Evolutionary conservation across 305 asterid genomes (phyloP), one percentile per base, ranked within the genome.

Genomic region (Ruellia speciosa): DNA sequence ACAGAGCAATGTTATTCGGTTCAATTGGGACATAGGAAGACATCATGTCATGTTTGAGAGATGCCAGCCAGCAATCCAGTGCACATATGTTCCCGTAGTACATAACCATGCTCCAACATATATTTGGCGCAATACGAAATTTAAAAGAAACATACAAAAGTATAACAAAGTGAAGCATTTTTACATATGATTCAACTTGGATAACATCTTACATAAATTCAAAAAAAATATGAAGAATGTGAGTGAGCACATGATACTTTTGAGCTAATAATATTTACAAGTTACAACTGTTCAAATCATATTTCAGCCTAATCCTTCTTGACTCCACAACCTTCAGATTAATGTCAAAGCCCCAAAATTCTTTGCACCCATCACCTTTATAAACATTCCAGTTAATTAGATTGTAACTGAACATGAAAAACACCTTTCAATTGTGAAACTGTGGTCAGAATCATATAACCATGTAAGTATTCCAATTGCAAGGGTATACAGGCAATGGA

Each of bases 251-350:
- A 11, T 2, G 0, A 20, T n/a, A 19, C 51, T 41, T 47, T 14
- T 39, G 35, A 56, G 9, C 16, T 17, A n/a, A 31, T 7, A n/a
- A 37, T 37, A 37, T 37, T 11, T 16, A 55, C 28, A 28, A 13
- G 14, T n/a, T n/a, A 9, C 7, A 18, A n/a, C n/a, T n/a, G n/a
- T n/a, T 34, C n/a, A 35, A 7, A 35, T 58, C 50, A 12, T 56
- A 49, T 15, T 20, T 41, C 53, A 56, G 49, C 15, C 54, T 40
- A 56, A 49, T 40, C 39, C 59, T 39, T 35, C 37, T 50, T 55
- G 35, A 43, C 45, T 52, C 31, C 56, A 39, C 50, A 60, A 16
- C 43, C 45, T 54, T 40, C 7, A 12, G 18, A 47, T 14, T 49
- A 8, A 18, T 16, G 10, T n/a, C 4, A 33, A 55, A 35, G 15